Base-by-base conservation (phyloP, 2,329 filamentous ascomycete species). In the Pseudohalonectria lignicola region DNA sequence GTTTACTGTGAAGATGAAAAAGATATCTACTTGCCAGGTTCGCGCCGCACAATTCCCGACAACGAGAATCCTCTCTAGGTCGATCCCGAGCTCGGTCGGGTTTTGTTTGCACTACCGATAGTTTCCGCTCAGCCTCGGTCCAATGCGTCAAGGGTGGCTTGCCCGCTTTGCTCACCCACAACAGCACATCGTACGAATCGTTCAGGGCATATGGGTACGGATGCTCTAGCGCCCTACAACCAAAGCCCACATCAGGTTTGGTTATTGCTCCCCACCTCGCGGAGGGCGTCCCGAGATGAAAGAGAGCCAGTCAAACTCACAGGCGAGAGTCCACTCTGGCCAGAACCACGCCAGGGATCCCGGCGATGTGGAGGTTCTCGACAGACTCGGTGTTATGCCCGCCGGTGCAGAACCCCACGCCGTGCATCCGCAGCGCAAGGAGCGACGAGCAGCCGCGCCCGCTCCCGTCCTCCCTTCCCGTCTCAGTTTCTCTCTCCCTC, bases 1-100 rank as follows among this genome's bases (percentile, higher is more conserved):
- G n/a, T n/a, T n/a, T n/a, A n/a, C n/a, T n/a, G n/a, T n/a, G n/a
- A n/a, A n/a, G n/a, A n/a, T n/a, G n/a, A n/a, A n/a, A n/a, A n/a
- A n/a, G n/a, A 25, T 11, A 20, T 18, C 7, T 4, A 42, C 52
- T 54, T 8, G 61, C 62, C 4, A 71, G 49, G 34, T 70, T 71
- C 4, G 60, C 67, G 20, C 67, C 67, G 67, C 66, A 31, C 67
- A 70, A 30, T 68, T 65, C 11, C 67, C 68, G 0, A 63, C 63
- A 13, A 71, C 43, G 25, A 70, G 59, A 5, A 71, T 53, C 13
- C 51, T 56, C 31, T 57, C 52, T 0, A 55, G 47, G 41, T 61
- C 43, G 20, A 52, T 46, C n/a, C 52, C 56, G 43, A 39, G 65
- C 55, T n/a, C 49, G 42, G 36, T 57, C 0, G 66, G 61, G 47